phyloP scores from a whole-genome alignment of 257 asterid genomes.

The Sherardia arvensis region DNA sequence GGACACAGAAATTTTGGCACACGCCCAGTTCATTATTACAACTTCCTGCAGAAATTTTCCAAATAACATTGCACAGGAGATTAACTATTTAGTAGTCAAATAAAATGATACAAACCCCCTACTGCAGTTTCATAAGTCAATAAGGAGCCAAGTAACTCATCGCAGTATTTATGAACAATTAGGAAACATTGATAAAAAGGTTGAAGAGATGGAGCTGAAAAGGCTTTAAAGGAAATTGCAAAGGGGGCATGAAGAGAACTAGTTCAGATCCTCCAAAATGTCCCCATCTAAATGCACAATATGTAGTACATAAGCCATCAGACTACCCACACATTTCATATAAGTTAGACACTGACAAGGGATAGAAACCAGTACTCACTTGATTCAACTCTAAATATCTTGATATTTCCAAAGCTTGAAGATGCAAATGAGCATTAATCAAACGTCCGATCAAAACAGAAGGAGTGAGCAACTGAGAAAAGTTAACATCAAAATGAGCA shows the following conservation, averaged over 20 bases:
- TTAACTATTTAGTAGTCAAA: slow-evolving; percentile 1
- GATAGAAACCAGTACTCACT: slow-evolving; percentile 32
- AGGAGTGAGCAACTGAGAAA: slow-evolving; percentile 78
- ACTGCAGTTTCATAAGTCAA: neutral
- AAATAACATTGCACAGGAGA: slow-evolving; percentile 6
- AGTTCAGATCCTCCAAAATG: neutral
- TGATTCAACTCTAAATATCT: slow-evolving; percentile 74
- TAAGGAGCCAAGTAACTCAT: neutral
- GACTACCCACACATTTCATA: neutral
- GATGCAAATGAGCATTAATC: slow-evolving; percentile 77
- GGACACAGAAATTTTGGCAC: slow-evolving; percentile 72
- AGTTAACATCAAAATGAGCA: slow-evolving; percentile 7
- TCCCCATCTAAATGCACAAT: neutral
- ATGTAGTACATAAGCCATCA: neutral
- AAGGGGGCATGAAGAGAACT: neutral
- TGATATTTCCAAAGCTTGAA: slow-evolving; percentile 75
- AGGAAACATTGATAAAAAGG: neutral
- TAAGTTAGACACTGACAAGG: neutral
- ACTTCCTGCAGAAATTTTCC: slow-evolving; percentile 54
- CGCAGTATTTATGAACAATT: neutral
- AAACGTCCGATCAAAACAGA: slow-evolving; percentile 82
- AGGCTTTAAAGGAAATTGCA: neutral
- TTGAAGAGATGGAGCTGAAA: neutral
- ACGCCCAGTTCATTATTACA: slow-evolving; percentile 94
- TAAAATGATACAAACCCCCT: neutral